Conservation (phyloP, 208 protist genomes). For the Herpetomonas muscarum region DNA sequence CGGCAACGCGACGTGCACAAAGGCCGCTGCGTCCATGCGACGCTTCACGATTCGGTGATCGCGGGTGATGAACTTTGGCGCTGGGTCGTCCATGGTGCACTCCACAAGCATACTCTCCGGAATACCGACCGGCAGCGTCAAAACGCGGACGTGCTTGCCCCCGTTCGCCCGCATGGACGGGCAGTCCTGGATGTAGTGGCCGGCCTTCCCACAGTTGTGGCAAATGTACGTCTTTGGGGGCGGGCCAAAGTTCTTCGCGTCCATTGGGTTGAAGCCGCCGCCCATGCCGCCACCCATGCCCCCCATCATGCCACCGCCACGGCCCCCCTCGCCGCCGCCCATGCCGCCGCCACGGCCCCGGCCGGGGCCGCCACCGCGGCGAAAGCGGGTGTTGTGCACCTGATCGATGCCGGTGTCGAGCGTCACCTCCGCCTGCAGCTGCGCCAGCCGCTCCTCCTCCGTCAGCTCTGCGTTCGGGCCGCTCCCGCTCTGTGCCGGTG, state of each 20-base stretch:
- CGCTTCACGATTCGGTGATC: conserved; percentile 78
- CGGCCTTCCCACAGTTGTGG: conserved; percentile 85
- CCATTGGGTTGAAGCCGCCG: conserved; percentile 17
- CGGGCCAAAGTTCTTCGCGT: conserved; percentile 54
- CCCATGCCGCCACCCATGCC: conserved; percentile 16
- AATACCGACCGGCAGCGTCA: conserved; percentile 80
- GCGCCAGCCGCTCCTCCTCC: conserved; percentile 78
- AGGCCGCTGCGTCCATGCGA: conserved; percentile 54
- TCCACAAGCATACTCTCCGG: conserved; percentile 83
- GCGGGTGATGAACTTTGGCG: conserved; percentile 83
- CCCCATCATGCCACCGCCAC: conserved; percentile 7
- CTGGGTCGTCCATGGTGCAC: conserved; percentile 85
- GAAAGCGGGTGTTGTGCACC: conserved; percentile 22
- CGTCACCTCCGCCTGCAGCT: conserved; percentile 65
- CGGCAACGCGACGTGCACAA: conserved; percentile 31
- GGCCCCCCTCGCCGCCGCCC: conserved; percentile 1
- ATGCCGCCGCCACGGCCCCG: conserved; percentile 5
- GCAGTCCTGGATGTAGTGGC: conserved; percentile 85
- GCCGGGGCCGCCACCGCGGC: conserved; percentile 19
- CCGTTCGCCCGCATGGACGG: conserved; percentile 42
- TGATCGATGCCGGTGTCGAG: conserved; percentile 79
- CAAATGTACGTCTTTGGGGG: conserved; percentile 81
- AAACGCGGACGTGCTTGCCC: conserved; percentile 40
- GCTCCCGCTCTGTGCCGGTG: conserved; percentile 5
- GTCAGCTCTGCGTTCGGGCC: conserved; percentile 24